Percentiles rank a stretch among this genome's conserved stretches.
These are phyloP conservation scores for Pulveroboletus ravenelii DNA, from an alignment of 768 basidiomycete genomes.

Conservation along the genomic window DNA sequence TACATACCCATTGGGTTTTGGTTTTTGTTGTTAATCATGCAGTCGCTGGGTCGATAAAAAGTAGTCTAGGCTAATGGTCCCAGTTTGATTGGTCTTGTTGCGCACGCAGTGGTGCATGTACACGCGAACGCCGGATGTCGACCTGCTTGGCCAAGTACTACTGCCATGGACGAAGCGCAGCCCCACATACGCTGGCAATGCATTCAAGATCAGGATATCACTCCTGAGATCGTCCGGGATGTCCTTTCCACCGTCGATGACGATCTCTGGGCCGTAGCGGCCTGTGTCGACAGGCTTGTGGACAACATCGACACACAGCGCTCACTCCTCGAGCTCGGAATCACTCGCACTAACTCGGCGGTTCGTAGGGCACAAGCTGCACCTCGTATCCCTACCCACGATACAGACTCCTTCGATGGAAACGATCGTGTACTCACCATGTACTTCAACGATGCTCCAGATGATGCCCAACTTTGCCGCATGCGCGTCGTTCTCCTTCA, in stretches of 20 bases:
- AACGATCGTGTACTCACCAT: slow-evolving; percentile 33
- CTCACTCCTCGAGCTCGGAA: slow-evolving; percentile 56
- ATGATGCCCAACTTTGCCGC: slow-evolving; percentile 60
- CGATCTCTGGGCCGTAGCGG: slow-evolving; percentile 76
- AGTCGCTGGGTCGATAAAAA: slow-evolving; percentile 22
- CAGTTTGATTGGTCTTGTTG: not conserved
- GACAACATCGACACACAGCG: slow-evolving; percentile 52
- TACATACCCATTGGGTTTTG: slow-evolving; percentile 31
- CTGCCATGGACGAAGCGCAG: slow-evolving; percentile 36
- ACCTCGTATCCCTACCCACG: slow-evolving; percentile 23
- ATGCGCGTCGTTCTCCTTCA: slow-evolving; percentile 66
- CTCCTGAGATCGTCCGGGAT: slow-evolving; percentile 42
- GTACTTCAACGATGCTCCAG: slow-evolving; percentile 54
- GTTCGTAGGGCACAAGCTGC: slow-evolving; percentile 43
- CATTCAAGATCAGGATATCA: slow-evolving; percentile 56
- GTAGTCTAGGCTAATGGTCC: slow-evolving; percentile 22
- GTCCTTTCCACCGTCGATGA: slow-evolving; percentile 51
- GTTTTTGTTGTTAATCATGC: slow-evolving; percentile 35
- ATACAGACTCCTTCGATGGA: slow-evolving; percentile 14
- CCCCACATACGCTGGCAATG: slow-evolving; percentile 51
- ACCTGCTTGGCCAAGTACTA: not conserved
- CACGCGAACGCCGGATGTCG: not conserved
- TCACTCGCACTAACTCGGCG: slow-evolving; percentile 52
- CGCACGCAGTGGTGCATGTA: not conserved
- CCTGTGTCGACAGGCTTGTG: slow-evolving; percentile 65